Evolutionary conservation across 1,284 basidiomycete genomes (phyloP), one percentile per base, ranked within the genome.

Genomic region (Microbotryomycetes sp.): DNA sequence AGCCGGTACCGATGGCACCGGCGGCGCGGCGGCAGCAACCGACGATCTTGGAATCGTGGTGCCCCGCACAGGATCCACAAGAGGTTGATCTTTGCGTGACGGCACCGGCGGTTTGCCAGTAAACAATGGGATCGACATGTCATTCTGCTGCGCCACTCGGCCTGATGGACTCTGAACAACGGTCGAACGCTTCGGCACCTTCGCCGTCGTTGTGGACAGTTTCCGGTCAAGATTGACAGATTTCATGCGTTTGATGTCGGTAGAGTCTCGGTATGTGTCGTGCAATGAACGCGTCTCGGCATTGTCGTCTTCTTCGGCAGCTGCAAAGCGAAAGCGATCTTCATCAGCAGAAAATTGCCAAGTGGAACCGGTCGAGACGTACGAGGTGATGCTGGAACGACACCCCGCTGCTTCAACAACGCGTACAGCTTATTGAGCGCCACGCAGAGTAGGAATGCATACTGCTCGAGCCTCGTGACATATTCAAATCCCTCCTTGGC

Each of bases 141-240:
- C 64, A 56, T 80, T 78, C 27, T 86, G 82, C 69, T 89, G 86
- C 3, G 88, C 91, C 62, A 85, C 86, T 73, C 86, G 84, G 41
- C 91, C 93, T 4, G 90, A 83, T n/a, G 94, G 94, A 72, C 89
- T 91, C 75, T 97, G 94, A 51, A 98, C 87, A 45, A 99, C 87
- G 3, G 90, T 97, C 21, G 93, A 97, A 48, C 91, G 86, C 75
- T 91, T 93, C 4, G 96, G 91, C 64, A 96, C 75, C 52, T 87
- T 85, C 16, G 93, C 91, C 13, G 91, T 92, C 54, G 89, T 91
- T 45, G 92, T 94, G 1, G 78, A 79, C 54, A 93, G 79, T 76
- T 97, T 97, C 60, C 96, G 87, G 76, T 97, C 91, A 23, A 99
- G 81, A 73, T 92, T 89, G 48, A 91, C 88, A 16, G 80, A 80